Base-by-base conservation (phyloP, 2,329 filamentous ascomycete genomes). In the Aspergillus novofumigatus region DNA sequence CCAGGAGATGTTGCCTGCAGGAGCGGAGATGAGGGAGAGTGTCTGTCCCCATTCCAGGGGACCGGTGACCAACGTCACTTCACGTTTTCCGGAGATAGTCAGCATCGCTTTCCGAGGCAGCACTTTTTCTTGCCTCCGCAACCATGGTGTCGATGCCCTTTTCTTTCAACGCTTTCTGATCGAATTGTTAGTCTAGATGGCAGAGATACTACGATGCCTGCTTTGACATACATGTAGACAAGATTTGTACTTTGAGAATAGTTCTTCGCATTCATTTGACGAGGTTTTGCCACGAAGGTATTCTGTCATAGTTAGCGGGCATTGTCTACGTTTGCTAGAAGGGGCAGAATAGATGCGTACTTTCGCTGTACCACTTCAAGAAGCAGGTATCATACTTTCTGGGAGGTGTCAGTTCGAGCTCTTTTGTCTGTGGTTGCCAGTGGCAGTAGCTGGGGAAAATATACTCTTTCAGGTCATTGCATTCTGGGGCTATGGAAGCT, bases 351-450 rank as follows among this genome's bases (percentile, higher is more conserved):
- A 20, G 28, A 52, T 53, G 26, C 62, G 29, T 81, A 97, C 94
- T 97, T 77, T 99, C 94, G 72, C 92, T 97, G 75, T 99, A 99
- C 94, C 94, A 99, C 78, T 96, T 97, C 62, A 99, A 80, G 73
- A 99, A 99, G 78, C 94, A 99, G 53, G 89, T 92, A 75, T 99
- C 94, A 72, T 99, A 99, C 67, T 88, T 90, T 73, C 92, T 97
- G 60, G 25, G 35, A 3, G n/a, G 7, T 4, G 55, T 66, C 55
- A 66, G 62, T 68, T 62, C 65, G 55, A 51, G 49, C 52, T 53
- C 47, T 38, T 38, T 21, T 38, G 49, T 20, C 51, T 45, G 47
- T 53, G 29, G 26, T 57, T 47, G 28, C 45, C 45, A 45, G 5
- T 44, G 51, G 47, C 54, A 56, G 41, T 59, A 59, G 17, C 23